A percentile compares a stretch with the other conserved stretches of the same genome.
Evolutionary conservation across 192 early-diverging fungal species (phyloP).

Genomic region (Diversispora eburnea): DNA sequence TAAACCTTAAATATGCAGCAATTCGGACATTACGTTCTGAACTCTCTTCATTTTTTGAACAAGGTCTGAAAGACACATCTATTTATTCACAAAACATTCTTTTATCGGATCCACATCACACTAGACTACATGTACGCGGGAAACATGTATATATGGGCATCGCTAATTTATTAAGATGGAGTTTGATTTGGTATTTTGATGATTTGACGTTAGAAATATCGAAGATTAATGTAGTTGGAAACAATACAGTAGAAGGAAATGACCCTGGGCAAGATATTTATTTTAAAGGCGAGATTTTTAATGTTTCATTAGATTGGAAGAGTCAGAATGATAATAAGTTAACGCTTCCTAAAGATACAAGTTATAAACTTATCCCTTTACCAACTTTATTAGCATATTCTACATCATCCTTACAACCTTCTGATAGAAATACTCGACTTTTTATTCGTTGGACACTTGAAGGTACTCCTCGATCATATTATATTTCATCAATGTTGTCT

Average conservation of each 20-base stretch:
- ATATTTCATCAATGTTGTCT: conserved; percentile 19
- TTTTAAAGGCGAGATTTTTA: neutral
- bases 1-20: conserved; percentile 30
- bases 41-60: conserved; percentile 49
- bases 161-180: conserved; percentile 52
- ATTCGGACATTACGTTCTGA: conserved; percentile 48
- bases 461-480: conserved; percentile 9
- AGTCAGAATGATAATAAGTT: neutral
- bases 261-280: conserved; percentile 24
- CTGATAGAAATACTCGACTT: conserved; percentile 25
- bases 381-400: neutral
- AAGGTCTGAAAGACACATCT: conserved; percentile 41
- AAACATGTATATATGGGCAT: conserved; percentile 47
- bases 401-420: neutral
- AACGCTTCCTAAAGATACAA: neutral
- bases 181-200: conserved; percentile 52
- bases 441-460: conserved; percentile 25
- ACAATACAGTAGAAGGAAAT: conserved; percentile 12
- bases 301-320: neutral
- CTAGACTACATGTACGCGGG: conserved; percentile 45
- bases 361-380: neutral
- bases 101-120: conserved; percentile 53
- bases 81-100: conserved; percentile 51
- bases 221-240: conserved; percentile 40
- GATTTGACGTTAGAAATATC: conserved; percentile 46